Conservation (phyloP, 331 rosid species). For the Phaseolus coccineus region DNA sequence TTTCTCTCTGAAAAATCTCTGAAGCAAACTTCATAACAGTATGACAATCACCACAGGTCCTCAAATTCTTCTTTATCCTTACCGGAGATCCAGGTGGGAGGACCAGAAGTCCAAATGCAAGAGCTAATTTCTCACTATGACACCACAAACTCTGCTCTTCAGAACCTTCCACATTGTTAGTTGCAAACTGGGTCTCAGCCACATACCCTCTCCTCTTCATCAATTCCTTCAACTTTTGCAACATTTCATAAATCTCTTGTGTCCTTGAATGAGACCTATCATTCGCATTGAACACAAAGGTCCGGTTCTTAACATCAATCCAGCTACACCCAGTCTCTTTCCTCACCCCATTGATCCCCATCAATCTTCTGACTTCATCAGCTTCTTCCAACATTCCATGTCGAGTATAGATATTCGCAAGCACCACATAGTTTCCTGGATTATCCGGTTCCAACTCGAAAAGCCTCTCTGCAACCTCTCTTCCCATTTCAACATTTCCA, state of each 20-base stretch:
- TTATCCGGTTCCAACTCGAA: slow-evolving; percentile 63
- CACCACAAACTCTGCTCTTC: slow-evolving; percentile 65
- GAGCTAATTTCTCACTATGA: slow-evolving; percentile 67
- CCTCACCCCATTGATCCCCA: slow-evolving; percentile 56
- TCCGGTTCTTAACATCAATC: slow-evolving; percentile 55
- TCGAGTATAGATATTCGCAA: slow-evolving; percentile 49
- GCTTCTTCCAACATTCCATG: slow-evolving; percentile 59
- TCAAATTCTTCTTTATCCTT: slow-evolving; percentile 66
- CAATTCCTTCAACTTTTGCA: slow-evolving; percentile 49
- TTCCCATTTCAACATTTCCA: slow-evolving; percentile 57
- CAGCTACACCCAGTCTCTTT: slow-evolving; percentile 61
- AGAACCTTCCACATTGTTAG: slow-evolving; percentile 51
- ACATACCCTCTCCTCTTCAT: slow-evolving; percentile 51
- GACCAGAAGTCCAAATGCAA: slow-evolving; percentile 67
- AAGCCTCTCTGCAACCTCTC: slow-evolving; percentile 58
- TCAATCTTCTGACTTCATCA: slow-evolving; percentile 53
- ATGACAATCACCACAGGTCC: slow-evolving; percentile 69
- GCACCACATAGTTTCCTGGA: slow-evolving; percentile 57
- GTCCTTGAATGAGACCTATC: slow-evolving; percentile 57
- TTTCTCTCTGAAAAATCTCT: slow-evolving; percentile 58
- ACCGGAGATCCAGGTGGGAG: slow-evolving; percentile 61
- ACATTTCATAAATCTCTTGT: slow-evolving; percentile 52
- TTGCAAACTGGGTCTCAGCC: slow-evolving; percentile 54
- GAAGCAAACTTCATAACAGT: slow-evolving; percentile 61
- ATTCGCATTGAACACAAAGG: slow-evolving; percentile 54